phyloP scores from a whole-genome alignment of 208 protist species.

The Acanthamoeba lenticulata region DNA sequence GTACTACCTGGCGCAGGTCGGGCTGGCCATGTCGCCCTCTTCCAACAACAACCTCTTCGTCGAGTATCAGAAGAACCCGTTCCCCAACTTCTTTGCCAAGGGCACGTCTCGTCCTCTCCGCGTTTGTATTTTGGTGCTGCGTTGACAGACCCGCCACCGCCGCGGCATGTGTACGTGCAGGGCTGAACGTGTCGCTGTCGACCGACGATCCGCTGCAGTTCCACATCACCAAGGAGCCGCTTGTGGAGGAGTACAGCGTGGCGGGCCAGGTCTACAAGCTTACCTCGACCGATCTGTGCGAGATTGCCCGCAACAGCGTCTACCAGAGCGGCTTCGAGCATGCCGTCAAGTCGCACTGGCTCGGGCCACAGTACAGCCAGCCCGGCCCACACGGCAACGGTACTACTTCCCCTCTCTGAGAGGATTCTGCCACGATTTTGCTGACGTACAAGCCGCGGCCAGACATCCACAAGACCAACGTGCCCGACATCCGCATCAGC shows the following conservation, averaged over 20 bases:
- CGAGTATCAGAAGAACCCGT: constrained; percentile 96
- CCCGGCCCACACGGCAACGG: constrained; percentile 22
- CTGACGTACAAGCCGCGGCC: neutral
- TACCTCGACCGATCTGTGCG: constrained; percentile 96
- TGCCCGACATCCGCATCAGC: constrained; percentile 44
- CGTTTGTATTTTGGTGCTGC: neutral
- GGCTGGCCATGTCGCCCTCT: constrained; percentile 97
- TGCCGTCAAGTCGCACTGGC: constrained; percentile 93
- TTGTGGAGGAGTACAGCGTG: constrained; percentile 99
- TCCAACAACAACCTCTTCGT: constrained; percentile 99
- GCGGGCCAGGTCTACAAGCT: constrained; percentile 96
- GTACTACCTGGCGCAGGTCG: constrained; percentile 96
- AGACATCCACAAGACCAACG: constrained; percentile 56
- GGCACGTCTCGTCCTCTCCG: constrained; percentile 77
- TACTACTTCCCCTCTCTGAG: neutral
- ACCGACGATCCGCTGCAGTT: constrained; percentile 98
- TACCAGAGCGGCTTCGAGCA: constrained; percentile 95
- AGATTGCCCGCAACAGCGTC: constrained; percentile 98
- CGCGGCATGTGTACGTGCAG: constrained; percentile 81
- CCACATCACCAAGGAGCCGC: constrained; percentile 97
- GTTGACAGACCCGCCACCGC: too few species aligned
- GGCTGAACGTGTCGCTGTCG: constrained; percentile 97
- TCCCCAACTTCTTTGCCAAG: constrained; percentile 94
- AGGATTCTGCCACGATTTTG: neutral
- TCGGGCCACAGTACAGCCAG: constrained; percentile 85